Percentiles rank a stretch among this genome's conserved stretches.
Evolutionary conservation across 306 rosid species (phyloP).

Genomic region (Cicer judaicum): DNA sequence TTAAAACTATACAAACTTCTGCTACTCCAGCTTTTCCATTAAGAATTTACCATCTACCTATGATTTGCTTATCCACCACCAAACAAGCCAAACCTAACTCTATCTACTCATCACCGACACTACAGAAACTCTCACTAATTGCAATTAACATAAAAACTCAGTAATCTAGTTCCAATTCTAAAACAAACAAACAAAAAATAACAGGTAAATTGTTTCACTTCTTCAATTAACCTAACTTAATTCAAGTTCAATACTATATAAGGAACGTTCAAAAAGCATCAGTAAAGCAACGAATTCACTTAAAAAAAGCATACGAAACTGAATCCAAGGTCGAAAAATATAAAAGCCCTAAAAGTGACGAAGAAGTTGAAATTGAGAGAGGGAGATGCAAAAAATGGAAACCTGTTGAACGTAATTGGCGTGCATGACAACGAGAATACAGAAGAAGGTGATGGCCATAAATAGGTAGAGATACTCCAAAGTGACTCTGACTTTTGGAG

Average conservation of each 20-base stretch:
- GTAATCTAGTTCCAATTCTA: neutral
- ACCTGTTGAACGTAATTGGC: conserved; percentile 99
- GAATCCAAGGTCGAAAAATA: neutral
- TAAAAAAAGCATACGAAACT: neutral
- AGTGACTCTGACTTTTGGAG: conserved; percentile 86
- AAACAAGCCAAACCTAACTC: neutral
- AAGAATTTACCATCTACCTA: neutral
- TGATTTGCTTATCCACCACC: neutral
- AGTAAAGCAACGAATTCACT: neutral
- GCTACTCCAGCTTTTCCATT: conserved; percentile 1
- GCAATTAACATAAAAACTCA: neutral
- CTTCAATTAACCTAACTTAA: neutral
- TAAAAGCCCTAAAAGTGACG: conserved; percentile 47
- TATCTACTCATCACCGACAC: neutral
- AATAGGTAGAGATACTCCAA: conserved; percentile 82
- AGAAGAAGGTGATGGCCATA: conserved; percentile 85
- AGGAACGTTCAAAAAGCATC: neutral
- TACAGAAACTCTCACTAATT: neutral
- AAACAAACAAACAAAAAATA: neutral
- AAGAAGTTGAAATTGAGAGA: conserved; percentile 13
- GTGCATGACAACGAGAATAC: conserved; percentile 97
- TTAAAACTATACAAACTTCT: neutral
- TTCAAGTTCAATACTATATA: conserved; percentile 7
- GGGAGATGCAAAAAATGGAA: neutral
- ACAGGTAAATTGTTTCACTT: neutral